Conservation (phyloP, 306 rosid species). For the Vigna trinervia region DNA sequence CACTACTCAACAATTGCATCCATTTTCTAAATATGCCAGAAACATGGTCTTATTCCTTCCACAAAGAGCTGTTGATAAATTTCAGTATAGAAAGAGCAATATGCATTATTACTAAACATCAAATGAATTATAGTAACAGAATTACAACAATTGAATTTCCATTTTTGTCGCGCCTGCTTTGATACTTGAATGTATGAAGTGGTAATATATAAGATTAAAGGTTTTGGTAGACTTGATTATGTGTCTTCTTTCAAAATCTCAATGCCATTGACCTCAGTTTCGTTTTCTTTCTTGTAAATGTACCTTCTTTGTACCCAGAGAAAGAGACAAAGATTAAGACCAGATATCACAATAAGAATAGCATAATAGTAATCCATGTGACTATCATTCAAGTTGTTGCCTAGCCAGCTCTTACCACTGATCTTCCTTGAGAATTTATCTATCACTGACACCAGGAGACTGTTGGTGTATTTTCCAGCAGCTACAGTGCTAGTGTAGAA, state of each 20-base stretch:
- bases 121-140: neutral
- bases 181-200: neutral
- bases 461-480: conserved; percentile 70
- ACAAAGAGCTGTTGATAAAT: neutral
- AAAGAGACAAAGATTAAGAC: conserved; percentile 49
- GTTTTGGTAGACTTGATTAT: neutral
- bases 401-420: conserved; percentile 68
- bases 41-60: too few species aligned
- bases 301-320: conserved; percentile 38
- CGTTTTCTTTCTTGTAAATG: conserved; percentile 36
- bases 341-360: conserved; percentile 60
- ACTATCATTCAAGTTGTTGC: conserved; percentile 64
- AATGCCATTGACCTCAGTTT: neutral
- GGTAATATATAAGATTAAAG: neutral
- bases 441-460: conserved; percentile 61
- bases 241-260: neutral
- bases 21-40: too few species aligned
- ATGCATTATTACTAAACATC: neutral
- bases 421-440: conserved; percentile 57
- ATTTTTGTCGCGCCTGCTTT: neutral
- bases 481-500: conserved; percentile 78
- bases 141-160: neutral
- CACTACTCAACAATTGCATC: too few species aligned
- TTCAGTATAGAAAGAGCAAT: neutral
- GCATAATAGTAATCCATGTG: conserved; percentile 80